A percentile compares a stretch with the other conserved stretches of the same genome.
Conservation (phyloP, 805 yeast genomes). For the Saccharomycopsis javanensis region DNA sequence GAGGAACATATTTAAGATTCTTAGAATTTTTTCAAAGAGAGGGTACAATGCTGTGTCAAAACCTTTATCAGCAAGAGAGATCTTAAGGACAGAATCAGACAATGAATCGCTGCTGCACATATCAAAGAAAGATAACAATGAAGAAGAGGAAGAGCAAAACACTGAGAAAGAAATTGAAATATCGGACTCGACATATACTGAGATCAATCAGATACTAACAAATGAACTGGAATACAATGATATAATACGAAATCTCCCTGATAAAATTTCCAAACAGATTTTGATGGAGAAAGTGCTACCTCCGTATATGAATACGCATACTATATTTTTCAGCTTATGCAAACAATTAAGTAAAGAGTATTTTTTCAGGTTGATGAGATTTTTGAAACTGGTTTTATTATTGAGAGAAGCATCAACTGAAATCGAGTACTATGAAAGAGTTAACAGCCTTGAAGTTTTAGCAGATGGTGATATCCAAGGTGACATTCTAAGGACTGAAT, state of each 20-base stretch:
- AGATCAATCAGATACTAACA: constrained; percentile 19
- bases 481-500: background rate
- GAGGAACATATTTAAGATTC: constrained; percentile 17
- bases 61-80: background rate
- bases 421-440: constrained; percentile 10
- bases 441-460: background rate
- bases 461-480: background rate
- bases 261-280: constrained; percentile 6
- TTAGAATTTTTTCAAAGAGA: constrained; percentile 11
- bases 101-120: background rate
- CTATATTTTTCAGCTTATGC: constrained; percentile 3
- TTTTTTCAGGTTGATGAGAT: constrained; percentile 13
- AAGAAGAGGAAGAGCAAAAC: background rate
- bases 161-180: constrained; percentile 6
- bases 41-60: constrained; percentile 12
- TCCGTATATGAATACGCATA: constrained; percentile 7
- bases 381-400: constrained; percentile 9
- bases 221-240: constrained; percentile 25
- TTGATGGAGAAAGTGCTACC: constrained; percentile 6
- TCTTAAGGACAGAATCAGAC: background rate
- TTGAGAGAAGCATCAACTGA: constrained; percentile 16
- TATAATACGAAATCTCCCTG: constrained; percentile 15
- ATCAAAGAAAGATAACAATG: background rate
- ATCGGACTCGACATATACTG: constrained; percentile 18
- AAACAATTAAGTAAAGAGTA: constrained; percentile 16